Conservation (phyloP, 768 basidiomycete genomes). For the Lactarius hengduanensis region DNA sequence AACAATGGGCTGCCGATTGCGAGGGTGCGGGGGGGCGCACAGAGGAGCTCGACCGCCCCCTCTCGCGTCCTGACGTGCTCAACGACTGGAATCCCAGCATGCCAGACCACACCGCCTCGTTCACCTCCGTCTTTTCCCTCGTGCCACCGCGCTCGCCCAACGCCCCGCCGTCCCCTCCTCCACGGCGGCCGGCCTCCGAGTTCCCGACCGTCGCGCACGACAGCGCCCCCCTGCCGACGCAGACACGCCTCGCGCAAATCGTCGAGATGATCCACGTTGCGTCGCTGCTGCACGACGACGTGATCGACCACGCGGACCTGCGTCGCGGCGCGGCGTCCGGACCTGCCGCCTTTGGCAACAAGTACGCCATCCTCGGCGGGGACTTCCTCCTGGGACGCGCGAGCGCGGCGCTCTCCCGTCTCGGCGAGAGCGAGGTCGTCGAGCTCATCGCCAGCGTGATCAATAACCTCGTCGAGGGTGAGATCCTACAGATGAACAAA, state of each 20-base stretch:
- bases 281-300: slow-evolving; percentile 88
- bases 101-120: slow-evolving; percentile 73
- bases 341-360: slow-evolving; percentile 82
- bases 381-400: slow-evolving; percentile 95
- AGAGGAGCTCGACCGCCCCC: slow-evolving; percentile 72
- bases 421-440: slow-evolving; percentile 87
- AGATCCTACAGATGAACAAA: slow-evolving; percentile 76
- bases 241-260: slow-evolving; percentile 90
- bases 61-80: slow-evolving; percentile 76
- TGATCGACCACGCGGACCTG: slow-evolving; percentile 71
- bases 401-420: slow-evolving; percentile 78
- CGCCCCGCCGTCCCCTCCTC: slow-evolving; percentile 38
- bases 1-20: slow-evolving; percentile 56
- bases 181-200: slow-evolving; percentile 31
- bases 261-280: slow-evolving; percentile 99
- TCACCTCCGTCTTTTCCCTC: slow-evolving; percentile 48
- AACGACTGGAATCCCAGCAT: slow-evolving; percentile 91
- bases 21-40: slow-evolving; percentile 54
- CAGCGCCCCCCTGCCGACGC: slow-evolving; percentile 70
- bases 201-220: slow-evolving; percentile 38
- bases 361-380: slow-evolving; percentile 89
- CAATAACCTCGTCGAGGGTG: slow-evolving; percentile 94
- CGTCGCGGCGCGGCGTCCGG: slow-evolving; percentile 70
- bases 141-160: slow-evolving; percentile 49
- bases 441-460: slow-evolving; percentile 92